phyloP scores from a whole-genome alignment of 2,329 filamentous ascomycete genomes.

The Pseudogymnoascus sp. region DNA sequence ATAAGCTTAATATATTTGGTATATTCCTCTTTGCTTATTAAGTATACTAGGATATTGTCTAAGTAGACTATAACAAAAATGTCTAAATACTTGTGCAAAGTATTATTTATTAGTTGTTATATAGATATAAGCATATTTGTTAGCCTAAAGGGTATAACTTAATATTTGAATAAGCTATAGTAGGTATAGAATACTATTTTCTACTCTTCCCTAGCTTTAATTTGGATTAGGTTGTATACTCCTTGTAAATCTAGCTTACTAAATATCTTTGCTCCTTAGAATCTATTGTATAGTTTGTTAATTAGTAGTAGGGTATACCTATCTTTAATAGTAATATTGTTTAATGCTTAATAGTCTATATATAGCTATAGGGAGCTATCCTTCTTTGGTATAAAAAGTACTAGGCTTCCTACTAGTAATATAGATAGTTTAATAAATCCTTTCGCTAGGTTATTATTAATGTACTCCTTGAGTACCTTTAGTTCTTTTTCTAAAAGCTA shows the following conservation, averaged over 20 bases:
- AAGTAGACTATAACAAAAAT: constrained; percentile 20
- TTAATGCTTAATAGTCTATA: constrained; percentile 31
- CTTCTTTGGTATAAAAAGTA: constrained; percentile 29
- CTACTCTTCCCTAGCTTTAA: constrained; percentile 28
- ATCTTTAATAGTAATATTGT: constrained; percentile 30
- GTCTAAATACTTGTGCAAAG: constrained; percentile 12
- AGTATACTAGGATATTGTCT: constrained; percentile 29
- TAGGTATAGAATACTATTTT: constrained; percentile 29
- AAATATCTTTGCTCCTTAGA: constrained; percentile 23
- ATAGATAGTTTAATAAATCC: constrained; percentile 18
- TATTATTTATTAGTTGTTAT: constrained; percentile 24
- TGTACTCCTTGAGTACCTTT: constrained; percentile 15
- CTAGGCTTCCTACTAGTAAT: constrained; percentile 17
- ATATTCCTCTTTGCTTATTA: constrained; percentile 13
- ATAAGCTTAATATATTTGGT: constrained; percentile 11
- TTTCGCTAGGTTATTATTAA: constrained; percentile 17
- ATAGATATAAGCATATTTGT: constrained; percentile 21
- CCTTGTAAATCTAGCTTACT: constrained; percentile 29
- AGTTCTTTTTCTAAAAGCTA: constrained; percentile 13
- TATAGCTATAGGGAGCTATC: constrained; percentile 26
- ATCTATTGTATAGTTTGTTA: constrained; percentile 23
- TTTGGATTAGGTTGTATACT: constrained; percentile 28
- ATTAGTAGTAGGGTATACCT: constrained; percentile 28
- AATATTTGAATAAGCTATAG: constrained; percentile 29
- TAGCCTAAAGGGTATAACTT: constrained; percentile 26